Evolutionary conservation across 768 basidiomycete genomes (phyloP).

Genomic region (Serendipita sp.): DNA sequence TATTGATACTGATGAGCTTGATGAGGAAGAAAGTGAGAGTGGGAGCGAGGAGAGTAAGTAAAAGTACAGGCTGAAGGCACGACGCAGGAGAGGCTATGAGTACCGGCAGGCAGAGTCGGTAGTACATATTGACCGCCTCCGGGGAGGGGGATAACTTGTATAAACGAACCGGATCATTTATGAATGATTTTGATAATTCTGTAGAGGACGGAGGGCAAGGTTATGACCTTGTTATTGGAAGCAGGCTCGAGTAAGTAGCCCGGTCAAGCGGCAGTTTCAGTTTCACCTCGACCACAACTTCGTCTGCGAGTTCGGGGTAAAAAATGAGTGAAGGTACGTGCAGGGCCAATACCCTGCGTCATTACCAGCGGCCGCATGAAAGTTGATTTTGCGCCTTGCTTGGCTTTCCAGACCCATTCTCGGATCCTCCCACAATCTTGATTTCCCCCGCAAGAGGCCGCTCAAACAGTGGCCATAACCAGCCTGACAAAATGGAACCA

Average conservation of each 20-base stretch:
- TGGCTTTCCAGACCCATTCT: conserved; percentile 7
- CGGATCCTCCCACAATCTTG: conserved; percentile 6
- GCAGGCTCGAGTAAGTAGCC: too few relatives aligned
- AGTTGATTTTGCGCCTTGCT: neutral
- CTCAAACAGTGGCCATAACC: conserved; percentile 43
- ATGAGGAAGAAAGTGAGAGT: conserved; percentile 15
- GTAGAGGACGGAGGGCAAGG: too few relatives aligned
- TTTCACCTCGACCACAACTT: too few relatives aligned
- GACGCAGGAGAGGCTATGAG: neutral
- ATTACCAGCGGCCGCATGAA: conserved; percentile 1
- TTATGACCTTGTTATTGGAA: too few relatives aligned
- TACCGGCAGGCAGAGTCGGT: neutral
- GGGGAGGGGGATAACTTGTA: too few relatives aligned
- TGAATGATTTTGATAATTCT: too few relatives aligned
- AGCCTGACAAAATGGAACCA: conserved; percentile 47
- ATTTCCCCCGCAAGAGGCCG: conserved; percentile 15
- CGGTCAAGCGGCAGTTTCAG: too few relatives aligned
- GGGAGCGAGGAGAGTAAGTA: neutral
- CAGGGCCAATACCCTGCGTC: too few relatives aligned
- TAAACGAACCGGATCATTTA: too few relatives aligned
- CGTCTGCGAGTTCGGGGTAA: too few relatives aligned
- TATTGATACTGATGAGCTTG: conserved; percentile 27
- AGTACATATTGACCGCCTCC: too few relatives aligned
- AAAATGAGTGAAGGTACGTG: neutral
- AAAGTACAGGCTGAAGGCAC: neutral